Percentiles rank a stretch among this genome's conserved stretches.
phyloP scores from a whole-genome alignment of 306 rosid genomes.

The Leucaena leucocephala region DNA sequence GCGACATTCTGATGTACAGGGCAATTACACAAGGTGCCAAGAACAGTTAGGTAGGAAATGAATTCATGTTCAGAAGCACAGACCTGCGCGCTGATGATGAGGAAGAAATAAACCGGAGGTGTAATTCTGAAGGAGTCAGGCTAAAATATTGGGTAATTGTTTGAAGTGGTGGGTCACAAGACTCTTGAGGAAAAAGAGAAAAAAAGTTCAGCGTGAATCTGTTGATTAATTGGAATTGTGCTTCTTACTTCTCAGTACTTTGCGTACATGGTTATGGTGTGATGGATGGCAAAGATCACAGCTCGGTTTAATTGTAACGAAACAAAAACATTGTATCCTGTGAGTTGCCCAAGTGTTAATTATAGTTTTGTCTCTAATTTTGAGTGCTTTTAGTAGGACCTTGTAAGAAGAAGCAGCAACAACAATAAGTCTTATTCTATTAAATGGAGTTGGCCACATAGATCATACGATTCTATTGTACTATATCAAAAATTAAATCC shows the following conservation, averaged over 20 bases:
- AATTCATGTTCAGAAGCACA: neutral
- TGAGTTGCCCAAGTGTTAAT: neutral
- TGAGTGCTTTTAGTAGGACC: neutral
- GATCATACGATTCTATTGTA: too few relatives aligned
- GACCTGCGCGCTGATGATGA: neutral
- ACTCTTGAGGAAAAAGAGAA: neutral
- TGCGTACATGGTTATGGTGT: neutral
- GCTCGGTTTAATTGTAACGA: neutral
- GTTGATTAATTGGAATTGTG: neutral
- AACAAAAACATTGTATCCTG: neutral
- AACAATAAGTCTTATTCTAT: too few relatives aligned
- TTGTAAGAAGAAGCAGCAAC: too few relatives aligned
- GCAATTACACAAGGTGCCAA: conserved; percentile 11
- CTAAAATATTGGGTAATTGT: neutral
- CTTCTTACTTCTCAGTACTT: neutral
- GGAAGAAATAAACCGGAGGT: neutral
- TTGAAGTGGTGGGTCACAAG: neutral
- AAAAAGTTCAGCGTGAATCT: neutral
- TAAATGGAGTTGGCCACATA: too few relatives aligned
- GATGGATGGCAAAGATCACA: conserved; percentile 9
- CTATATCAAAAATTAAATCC: too few relatives aligned
- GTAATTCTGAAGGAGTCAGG: neutral
- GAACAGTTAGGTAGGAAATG: conserved; percentile 1
- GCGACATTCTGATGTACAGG: neutral
- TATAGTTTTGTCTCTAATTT: neutral